Conservation (phyloP, 106 monocot genomes). For the Gastrodia elata region DNA sequence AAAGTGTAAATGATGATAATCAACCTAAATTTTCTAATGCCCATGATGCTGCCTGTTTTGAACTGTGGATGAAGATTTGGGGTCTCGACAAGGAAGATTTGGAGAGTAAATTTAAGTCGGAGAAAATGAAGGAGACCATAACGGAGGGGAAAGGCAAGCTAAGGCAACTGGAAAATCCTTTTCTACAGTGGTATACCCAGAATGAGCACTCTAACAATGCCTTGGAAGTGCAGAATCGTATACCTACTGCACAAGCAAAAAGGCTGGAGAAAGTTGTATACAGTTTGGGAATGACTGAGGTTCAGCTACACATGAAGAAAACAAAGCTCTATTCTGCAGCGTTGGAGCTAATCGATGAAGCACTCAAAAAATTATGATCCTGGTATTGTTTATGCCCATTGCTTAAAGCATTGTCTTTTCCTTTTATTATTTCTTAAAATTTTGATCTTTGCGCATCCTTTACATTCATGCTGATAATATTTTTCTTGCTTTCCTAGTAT, state of each 20-base stretch:
- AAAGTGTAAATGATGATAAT: background rate
- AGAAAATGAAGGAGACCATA: background rate
- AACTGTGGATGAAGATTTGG: slow-evolving; percentile 2
- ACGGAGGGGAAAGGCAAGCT: background rate
- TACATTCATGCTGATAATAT: background rate
- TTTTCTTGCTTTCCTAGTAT: slow-evolving; percentile 2
- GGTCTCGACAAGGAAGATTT: background rate
- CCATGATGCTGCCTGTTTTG: slow-evolving; percentile 1
- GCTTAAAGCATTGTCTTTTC: background rate
- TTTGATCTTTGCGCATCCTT: background rate
- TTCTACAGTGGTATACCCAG: background rate
- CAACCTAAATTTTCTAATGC: background rate
- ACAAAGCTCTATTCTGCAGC: background rate
- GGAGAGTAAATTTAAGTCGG: slow-evolving; percentile 1
- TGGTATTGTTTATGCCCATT: background rate
- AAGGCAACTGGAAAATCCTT: background rate
- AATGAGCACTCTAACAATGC: background rate
- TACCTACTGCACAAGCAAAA: slow-evolving; percentile 4
- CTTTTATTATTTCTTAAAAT: background rate
- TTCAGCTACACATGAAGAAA: slow-evolving; percentile 5
- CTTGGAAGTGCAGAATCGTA: background rate
- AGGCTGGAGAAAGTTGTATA: background rate
- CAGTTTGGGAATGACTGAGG: background rate
- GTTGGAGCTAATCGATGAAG: slow-evolving; percentile 3
- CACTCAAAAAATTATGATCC: background rate